Base-by-base conservation (phyloP, 2,329 filamentous ascomycete genomes). In the Macroventuria anomochaeta region DNA sequence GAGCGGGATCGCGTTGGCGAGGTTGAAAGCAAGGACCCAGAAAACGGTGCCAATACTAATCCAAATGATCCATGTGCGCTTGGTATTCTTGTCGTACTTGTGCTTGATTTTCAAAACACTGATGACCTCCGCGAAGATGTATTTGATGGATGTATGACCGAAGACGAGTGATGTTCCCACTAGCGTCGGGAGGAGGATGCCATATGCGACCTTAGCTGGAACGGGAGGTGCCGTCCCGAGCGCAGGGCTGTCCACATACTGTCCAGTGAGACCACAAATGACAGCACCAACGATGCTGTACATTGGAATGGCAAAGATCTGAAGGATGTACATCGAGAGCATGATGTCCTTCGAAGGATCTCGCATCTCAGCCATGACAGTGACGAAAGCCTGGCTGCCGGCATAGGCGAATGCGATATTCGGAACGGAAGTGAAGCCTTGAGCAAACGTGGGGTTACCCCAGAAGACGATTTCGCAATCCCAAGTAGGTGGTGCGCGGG, bases 151-250 rank as follows among this genome's bases (percentile, higher is more conserved):
- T 2, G 89, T 83, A 58, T 88, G 83, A 17, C 82, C 85, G 64
- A 88, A 86, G 59, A 90, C 87, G 5, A 88, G 85, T 49, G 85
- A 86, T 0, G 86, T 85, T 42, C 89, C 84, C 37, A 89, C 77
- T 50, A 89, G 88, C 5, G 88, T 88, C 23, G 86, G 86, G 4
- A 86, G 78, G 0, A 87, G 86, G 48, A 89, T 76, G n/a, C 85
- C 23, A 25, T 25, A 25, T 25, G 23, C 23, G 23, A 8, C 23
- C 23, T 25, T 25, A 8, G 5, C 8, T 5, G 23, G 5, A 25
- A 25, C 23, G 5, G 5, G 5, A 5, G 23, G 23, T 8, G 23
- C 23, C 5, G 23, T 5, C 8, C 23, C 23, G 23, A 25, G 23
- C 5, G 23, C 23, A 5, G 23, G 23, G 8, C 5, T 5, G 5